phyloP scores from a whole-genome alignment of 352 stramenopile genomes.

The Elongisporangium prolatum region DNA sequence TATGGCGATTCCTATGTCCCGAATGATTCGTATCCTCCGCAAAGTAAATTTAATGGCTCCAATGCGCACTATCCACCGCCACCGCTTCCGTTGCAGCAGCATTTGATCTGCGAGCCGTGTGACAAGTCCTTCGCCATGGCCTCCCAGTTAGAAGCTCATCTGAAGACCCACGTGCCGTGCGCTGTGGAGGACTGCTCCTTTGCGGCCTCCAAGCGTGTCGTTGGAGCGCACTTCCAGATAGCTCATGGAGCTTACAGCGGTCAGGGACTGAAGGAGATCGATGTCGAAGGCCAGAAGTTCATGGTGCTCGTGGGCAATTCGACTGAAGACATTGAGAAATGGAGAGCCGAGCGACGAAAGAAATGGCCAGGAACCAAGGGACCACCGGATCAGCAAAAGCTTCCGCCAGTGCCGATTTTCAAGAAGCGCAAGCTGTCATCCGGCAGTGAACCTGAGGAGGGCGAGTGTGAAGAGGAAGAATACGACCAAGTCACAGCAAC shows the following conservation, averaged over 20 bases:
- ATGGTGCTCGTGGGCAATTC: constrained; percentile 81
- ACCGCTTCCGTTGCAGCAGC: constrained; percentile 4
- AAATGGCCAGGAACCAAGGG: constrained; percentile 41
- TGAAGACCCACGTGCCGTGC: constrained; percentile 68
- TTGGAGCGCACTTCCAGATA: constrained; percentile 62
- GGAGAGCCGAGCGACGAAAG: constrained; percentile 70
- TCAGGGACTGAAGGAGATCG: constrained; percentile 74
- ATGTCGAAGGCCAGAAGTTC: constrained; percentile 85
- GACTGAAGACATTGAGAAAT: constrained; percentile 73
- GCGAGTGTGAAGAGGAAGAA: constrained; percentile 45
- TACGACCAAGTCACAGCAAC: constrained; percentile 24
- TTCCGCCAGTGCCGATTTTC: background rate
- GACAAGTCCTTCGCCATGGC: constrained; percentile 66
- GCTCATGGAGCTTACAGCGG: constrained; percentile 64
- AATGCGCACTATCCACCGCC: constrained; percentile 4
- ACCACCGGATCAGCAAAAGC: constrained; percentile 13
- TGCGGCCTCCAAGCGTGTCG: constrained; percentile 68
- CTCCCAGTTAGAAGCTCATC: constrained; percentile 68
- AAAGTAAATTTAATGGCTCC: background rate
- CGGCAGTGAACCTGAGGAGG: constrained; percentile 51
- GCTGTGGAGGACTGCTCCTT: constrained; percentile 58
- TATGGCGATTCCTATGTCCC: background rate
- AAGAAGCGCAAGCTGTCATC: constrained; percentile 53
- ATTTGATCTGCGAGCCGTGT: constrained; percentile 61
- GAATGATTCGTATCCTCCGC: background rate